These are phyloP conservation scores for Penstemon davidsonii DNA, from an alignment of 257 asterid species.

Conservation along the genomic window DNA sequence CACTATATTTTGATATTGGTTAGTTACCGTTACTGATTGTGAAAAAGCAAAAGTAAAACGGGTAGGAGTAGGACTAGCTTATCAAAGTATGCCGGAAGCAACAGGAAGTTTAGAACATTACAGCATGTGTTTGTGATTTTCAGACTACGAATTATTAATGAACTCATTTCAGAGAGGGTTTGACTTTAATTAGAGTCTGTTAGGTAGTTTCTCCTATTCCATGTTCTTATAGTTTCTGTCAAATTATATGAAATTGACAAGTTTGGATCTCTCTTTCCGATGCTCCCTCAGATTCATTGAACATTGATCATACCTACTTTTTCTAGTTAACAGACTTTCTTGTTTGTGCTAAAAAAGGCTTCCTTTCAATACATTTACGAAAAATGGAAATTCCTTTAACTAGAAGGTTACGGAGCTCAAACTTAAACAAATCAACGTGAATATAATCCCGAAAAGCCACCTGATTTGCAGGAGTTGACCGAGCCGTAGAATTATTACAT, in stretches of 20 bases:
- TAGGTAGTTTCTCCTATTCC: background rate
- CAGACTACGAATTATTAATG: slow-evolving; percentile 4
- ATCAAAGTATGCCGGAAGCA: background rate
- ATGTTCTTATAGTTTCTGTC: slow-evolving; percentile 7
- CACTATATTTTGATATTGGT: slow-evolving; percentile 1
- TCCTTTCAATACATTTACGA: background rate
- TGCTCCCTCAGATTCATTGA: background rate
- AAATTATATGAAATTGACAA: background rate
- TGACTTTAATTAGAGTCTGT: slow-evolving; percentile 4
- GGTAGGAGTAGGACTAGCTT: background rate
- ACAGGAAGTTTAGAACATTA: background rate
- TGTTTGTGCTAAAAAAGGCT: background rate
- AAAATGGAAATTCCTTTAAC: background rate
- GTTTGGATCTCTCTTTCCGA: background rate
- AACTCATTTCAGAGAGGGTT: slow-evolving; percentile 2
- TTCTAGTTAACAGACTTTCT: slow-evolving; percentile 1
- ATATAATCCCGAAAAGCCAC: background rate
- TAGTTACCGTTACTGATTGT: background rate
- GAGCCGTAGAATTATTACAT: no score
- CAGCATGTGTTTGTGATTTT: slow-evolving; percentile 3
- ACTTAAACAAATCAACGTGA: background rate
- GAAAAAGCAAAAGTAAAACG: slow-evolving; percentile 4
- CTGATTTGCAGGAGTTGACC: background rate
- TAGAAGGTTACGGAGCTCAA: background rate
- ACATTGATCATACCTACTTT: slow-evolving; percentile 2